These are phyloP conservation scores for Myrica gale DNA, from an alignment of 306 rosid genomes.

Conservation along the genomic window DNA sequence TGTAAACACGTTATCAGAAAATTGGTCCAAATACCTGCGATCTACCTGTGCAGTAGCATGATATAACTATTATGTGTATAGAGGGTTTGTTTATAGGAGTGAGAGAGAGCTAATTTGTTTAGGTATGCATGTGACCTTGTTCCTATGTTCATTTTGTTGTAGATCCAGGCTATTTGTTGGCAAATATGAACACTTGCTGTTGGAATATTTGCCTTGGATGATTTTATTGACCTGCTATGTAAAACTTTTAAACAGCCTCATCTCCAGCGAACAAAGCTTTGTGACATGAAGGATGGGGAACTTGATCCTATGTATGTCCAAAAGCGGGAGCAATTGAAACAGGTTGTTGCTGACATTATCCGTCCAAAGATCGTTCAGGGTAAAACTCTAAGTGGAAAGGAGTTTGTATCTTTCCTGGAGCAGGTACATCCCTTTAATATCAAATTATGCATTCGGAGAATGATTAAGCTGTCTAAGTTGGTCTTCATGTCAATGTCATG, in stretches of 20 bases:
- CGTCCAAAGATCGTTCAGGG: constrained; percentile 93
- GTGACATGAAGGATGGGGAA: constrained; percentile 87
- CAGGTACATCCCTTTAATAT: constrained; percentile 54
- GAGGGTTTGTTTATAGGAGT: no score
- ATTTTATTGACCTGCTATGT: constrained; percentile 12
- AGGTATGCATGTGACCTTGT: background rate
- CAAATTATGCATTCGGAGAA: constrained; percentile 4
- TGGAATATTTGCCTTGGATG: background rate
- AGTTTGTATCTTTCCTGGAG: constrained; percentile 77
- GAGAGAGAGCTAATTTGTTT: background rate
- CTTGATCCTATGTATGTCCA: constrained; percentile 73
- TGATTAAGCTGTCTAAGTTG: background rate
- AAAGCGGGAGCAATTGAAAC: constrained; percentile 76
- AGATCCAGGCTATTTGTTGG: constrained; percentile 1
- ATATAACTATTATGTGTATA: no score
- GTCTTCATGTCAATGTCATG: constrained; percentile 9
- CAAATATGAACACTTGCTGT: background rate
- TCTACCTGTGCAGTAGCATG: no score
- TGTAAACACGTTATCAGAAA: no score
- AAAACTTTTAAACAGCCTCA: constrained; percentile 73
- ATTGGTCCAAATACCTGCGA: no score
- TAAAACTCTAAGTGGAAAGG: constrained; percentile 70
- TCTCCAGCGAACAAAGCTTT: constrained; percentile 88
- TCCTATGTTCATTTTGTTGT: background rate
- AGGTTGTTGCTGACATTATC: constrained; percentile 70